Evolutionary conservation across 768 basidiomycete genomes (phyloP), one percentile per base, ranked within the genome.

Genomic region (Mrakia frigida): DNA sequence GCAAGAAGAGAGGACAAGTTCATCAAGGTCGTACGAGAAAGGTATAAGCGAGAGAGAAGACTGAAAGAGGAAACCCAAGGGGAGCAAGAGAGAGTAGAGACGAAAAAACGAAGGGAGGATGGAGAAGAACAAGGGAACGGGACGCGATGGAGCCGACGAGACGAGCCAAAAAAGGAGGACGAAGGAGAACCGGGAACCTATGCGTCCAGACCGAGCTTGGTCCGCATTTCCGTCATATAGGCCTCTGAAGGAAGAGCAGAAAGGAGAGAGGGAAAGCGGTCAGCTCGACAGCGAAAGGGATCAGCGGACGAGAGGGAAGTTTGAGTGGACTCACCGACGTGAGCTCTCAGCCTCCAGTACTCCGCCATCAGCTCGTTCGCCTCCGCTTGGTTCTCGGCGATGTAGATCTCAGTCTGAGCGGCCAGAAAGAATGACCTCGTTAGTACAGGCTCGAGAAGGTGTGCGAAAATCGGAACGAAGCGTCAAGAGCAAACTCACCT

Each of bases 281-380:
- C 25, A 68, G 56, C 46, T 16, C 6, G 46, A 16, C 18, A 4
- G 21, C 3, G 46, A 50, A 50, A 21, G n/a, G 23, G 25, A 41
- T 7, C 28, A 10, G 52, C 6, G n/a, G 41, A 65, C 11, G 43
- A 63, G 16, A 21, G 28, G 28, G n/a, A 39, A 53, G 59, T 1
- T 35, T 4, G 25, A 18, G 9, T 18, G 33, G 31, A 82, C 81
- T 50, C 80, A 91, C 92, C 90, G 80, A 91, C 89, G 80, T 89
- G 88, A 79, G 91, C 90, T 53, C 92, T 86, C 72, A 93, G 85
- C 74, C 87, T 89, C 89, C 90, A 92, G 82, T 96, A 94, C 82
- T 93, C 93, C 13, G 88, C 84, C 56, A 97, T 86, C 28, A 97
- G 85, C 75, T 91, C 89, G 79, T 90, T 89, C n/a, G 95, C 85